Percentiles rank a stretch among this genome's conserved stretches.
Conservation (phyloP, 2,329 filamentous ascomycete species). For the Mycosphaerella sp. region DNA sequence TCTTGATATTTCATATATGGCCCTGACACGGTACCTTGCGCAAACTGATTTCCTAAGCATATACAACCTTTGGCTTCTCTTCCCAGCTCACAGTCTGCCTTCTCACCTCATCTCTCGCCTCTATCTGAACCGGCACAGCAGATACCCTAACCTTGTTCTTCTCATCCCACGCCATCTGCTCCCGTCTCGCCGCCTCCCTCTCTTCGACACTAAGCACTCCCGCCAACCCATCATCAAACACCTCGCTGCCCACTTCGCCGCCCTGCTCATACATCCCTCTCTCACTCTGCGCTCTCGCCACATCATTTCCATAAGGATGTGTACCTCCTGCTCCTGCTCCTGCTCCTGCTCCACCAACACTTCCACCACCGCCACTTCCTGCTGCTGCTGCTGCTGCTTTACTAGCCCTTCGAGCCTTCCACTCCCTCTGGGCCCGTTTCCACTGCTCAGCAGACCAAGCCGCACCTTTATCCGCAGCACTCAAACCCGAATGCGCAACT, state of each 20-base stretch:
- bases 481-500: background rate
- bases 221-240: conserved; percentile 3
- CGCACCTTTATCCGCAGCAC: background rate
- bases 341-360: background rate
- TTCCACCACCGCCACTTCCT: background rate
- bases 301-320: background rate
- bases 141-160: background rate
- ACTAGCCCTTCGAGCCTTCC: background rate
- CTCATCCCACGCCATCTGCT: conserved; percentile 10
- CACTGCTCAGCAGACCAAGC: background rate
- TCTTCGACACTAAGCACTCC: background rate
- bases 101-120: background rate
- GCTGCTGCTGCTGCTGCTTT: background rate
- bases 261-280: background rate
- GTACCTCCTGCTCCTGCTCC: background rate
- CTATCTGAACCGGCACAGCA: background rate
- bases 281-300: background rate
- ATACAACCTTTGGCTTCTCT: conserved; percentile 4
- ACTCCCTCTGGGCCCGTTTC: background rate
- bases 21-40: too few relatives aligned
- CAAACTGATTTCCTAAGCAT: background rate
- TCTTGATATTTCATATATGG: too few relatives aligned
- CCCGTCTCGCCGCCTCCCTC: conserved; percentile 2
- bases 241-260: background rate
- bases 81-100: conserved; percentile 1